These are phyloP conservation scores for Polyporus arcularius DNA, from an alignment of 768 basidiomycete genomes.

Conservation along the genomic window DNA sequence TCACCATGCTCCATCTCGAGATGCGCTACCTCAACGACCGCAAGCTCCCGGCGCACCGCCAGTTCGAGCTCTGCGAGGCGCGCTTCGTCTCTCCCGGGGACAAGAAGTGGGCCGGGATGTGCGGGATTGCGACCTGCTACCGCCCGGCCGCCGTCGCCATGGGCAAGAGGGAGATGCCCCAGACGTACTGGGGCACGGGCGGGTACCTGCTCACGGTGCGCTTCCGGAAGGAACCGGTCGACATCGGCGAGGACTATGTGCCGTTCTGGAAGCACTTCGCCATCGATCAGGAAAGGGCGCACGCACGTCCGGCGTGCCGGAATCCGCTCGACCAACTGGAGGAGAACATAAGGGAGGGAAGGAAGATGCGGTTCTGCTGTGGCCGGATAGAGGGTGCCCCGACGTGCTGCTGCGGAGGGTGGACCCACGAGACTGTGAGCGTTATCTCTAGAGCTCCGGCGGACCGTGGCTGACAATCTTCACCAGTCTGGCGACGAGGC, in stretches of 20 bases:
- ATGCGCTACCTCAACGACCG: background rate
- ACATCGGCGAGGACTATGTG: background rate
- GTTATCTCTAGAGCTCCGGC: background rate
- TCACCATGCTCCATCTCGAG: background rate
- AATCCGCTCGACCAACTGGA: background rate
- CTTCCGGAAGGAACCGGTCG: background rate
- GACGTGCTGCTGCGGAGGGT: slow-evolving; percentile 9
- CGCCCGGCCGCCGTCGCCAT: background rate
- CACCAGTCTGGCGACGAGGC: no score
- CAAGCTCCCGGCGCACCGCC: background rate
- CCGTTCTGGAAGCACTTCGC: slow-evolving; percentile 8
- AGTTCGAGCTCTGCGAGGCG: background rate
- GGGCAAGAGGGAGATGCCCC: background rate
- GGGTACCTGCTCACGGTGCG: background rate
- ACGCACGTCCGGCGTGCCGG: background rate
- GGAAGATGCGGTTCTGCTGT: slow-evolving; percentile 8
- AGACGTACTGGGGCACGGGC: slow-evolving; percentile 1
- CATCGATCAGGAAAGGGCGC: background rate
- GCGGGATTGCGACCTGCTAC: background rate
- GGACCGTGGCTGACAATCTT: no score
- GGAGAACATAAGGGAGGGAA: background rate
- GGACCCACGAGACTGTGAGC: slow-evolving; percentile 6
- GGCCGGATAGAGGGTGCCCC: background rate
- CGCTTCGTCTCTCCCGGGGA: background rate
- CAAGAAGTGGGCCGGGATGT: background rate